These are phyloP conservation scores for Fusarium musae DNA, from an alignment of 2,329 filamentous ascomycete genomes.

Conservation along the genomic window DNA sequence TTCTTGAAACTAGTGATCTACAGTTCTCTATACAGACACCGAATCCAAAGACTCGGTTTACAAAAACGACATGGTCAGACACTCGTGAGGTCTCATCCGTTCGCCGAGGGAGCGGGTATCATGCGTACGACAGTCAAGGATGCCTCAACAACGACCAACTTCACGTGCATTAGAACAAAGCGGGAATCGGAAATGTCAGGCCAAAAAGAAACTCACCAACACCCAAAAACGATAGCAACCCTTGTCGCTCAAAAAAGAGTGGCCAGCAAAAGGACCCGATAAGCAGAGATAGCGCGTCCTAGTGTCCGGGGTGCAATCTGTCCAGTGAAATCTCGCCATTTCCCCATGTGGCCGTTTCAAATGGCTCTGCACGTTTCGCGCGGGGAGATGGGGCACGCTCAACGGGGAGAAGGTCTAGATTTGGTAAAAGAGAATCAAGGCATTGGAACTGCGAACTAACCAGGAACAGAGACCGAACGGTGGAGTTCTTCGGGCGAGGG, in stretches of 20 bases:
- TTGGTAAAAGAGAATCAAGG: background rate
- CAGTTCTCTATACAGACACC: constrained; percentile 1
- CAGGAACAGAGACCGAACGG: constrained; percentile 27
- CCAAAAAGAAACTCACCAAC: background rate
- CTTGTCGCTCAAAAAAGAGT: background rate
- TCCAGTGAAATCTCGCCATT: constrained; percentile 25
- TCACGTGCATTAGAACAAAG: constrained; percentile 2
- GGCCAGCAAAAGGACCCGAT: background rate
- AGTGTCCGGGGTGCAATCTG: constrained; percentile 6
- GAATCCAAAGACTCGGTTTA: constrained; percentile 1
- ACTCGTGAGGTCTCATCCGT: background rate
- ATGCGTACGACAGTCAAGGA: background rate
- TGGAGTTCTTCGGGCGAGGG: background rate
- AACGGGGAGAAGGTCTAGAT: constrained; percentile 13
- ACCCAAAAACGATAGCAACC: background rate
- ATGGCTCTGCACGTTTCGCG: constrained; percentile 13
- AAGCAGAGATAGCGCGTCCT: background rate
- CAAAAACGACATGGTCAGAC: constrained; percentile 5
- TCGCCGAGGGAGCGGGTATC: background rate
- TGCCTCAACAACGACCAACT: background rate
- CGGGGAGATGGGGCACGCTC: background rate
- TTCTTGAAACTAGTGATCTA: background rate
- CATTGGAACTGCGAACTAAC: constrained; percentile 7
- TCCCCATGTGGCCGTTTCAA: constrained; percentile 36
- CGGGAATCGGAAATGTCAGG: constrained; percentile 8